A percentile compares a stretch with the other conserved stretches of the same genome.
These are phyloP conservation scores for Fusarium pininemorale DNA, from an alignment of 2,329 filamentous ascomycete genomes.

Conservation along the genomic window DNA sequence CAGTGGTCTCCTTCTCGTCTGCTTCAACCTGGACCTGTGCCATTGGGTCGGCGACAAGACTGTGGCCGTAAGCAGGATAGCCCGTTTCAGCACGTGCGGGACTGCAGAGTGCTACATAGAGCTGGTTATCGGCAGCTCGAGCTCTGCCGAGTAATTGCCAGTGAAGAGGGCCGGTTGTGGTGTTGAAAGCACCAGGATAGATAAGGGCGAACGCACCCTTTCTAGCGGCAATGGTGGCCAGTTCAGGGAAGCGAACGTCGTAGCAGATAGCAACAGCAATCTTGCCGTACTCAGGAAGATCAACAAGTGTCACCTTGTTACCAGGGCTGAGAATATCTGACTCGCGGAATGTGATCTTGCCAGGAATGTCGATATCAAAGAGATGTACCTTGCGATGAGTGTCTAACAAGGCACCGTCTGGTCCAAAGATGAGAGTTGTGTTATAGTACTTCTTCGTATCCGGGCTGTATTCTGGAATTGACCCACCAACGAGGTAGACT, in stretches of 20 bases:
- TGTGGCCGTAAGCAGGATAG: conserved; percentile 95
- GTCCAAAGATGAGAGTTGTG: conserved; percentile 85
- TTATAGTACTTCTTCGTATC: conserved; percentile 80
- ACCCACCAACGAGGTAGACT: conserved; percentile 87
- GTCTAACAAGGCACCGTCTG: conserved; percentile 80
- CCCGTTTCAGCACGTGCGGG: conserved; percentile 80
- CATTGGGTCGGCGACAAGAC: conserved; percentile 86
- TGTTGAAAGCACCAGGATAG: conserved; percentile 97
- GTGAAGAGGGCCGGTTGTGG: conserved; percentile 90
- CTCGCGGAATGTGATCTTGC: conserved; percentile 91
- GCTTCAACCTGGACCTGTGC: conserved; percentile 83
- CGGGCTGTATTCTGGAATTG: conserved; percentile 82
- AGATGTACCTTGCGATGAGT: conserved; percentile 94
- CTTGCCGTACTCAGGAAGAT: conserved; percentile 87
- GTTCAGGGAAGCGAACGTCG: conserved; percentile 94
- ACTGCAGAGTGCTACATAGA: conserved; percentile 92
- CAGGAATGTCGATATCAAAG: conserved; percentile 97
- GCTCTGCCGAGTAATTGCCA: conserved; percentile 87
- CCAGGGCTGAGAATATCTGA: conserved; percentile 88
- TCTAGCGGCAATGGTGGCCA: conserved; percentile 87
- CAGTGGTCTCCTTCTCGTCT: conserved; percentile 78
- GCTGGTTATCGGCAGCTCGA: conserved; percentile 90
- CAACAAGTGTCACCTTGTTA: conserved; percentile 84
- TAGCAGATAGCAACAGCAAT: conserved; percentile 95
- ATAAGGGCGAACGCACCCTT: conserved; percentile 87